Conservation (phyloP, 148 eudicot species). For the Chenopodium berlandieri region DNA sequence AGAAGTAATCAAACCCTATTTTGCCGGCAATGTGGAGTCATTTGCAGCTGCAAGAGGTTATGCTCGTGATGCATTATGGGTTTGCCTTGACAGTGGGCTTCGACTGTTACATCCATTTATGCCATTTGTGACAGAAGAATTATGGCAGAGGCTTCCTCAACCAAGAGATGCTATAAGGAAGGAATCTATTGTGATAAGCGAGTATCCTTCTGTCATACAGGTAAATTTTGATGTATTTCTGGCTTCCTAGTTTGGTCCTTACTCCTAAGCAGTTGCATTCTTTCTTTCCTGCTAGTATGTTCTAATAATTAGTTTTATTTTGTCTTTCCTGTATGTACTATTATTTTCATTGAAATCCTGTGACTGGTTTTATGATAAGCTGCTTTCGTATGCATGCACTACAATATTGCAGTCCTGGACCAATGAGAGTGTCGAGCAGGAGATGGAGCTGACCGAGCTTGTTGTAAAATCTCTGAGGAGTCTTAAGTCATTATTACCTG, state of each 20-base stretch:
- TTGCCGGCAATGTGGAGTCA: constrained; percentile 45
- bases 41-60: constrained; percentile 46
- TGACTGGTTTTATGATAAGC: constrained; percentile 1
- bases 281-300: background rate
- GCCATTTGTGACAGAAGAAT: constrained; percentile 94
- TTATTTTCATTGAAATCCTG: background rate
- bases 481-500: constrained; percentile 59
- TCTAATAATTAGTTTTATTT: background rate
- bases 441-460: constrained; percentile 72
- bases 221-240: constrained; percentile 33
- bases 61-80: constrained; percentile 81
- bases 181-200: constrained; percentile 72
- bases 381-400: background rate
- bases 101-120: constrained; percentile 89
- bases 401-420: constrained; percentile 63
- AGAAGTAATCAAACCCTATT: constrained; percentile 85
- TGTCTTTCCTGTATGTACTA: background rate
- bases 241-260: background rate
- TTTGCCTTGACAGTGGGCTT: constrained; percentile 85
- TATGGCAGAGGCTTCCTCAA: constrained; percentile 98
- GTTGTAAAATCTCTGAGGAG: constrained; percentile 76
- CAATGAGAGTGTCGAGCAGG: constrained; percentile 63
- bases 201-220: constrained; percentile 68
- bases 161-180: constrained; percentile 48
- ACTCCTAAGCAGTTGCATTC: background rate